Base-by-base conservation (phyloP, 768 basidiomycete genomes). In the Rubroboletus pulcherrimus region DNA sequence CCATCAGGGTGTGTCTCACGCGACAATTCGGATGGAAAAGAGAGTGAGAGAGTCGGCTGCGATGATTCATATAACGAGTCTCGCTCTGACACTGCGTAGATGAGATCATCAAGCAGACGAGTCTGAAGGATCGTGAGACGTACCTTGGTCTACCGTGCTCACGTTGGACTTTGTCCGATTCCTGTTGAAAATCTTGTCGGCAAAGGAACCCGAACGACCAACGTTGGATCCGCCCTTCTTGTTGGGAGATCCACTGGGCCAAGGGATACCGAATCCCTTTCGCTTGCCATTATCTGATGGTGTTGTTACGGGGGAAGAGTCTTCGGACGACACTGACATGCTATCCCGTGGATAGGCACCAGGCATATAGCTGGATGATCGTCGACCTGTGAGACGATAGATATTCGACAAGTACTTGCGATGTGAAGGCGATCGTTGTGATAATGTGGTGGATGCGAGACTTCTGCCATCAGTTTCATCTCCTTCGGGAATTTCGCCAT, bases 321-420 rank as follows among this genome's bases (percentile, higher is more conserved):
- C 86, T 59, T 89, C 87, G 7, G 84, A 86, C 0, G 86, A 88
- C 52, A 84, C 71, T 26, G 84, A 86, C 50, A 81, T 73, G 63
- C 87, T 90, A 35, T 81, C 72, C 15, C 88, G 78, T 24, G 79
- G 75, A 51, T 79, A 77, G 2, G 75, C 58, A 9, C 70, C 74
- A 33, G 77, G 73, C 57, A 75, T 66, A 53, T 76, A 60, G 21
- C 75, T 68, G 9, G 75, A 73, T 5, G 79, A 71, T 31, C 74
- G 69, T 45, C 70, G 70, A 35, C 61, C 5, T 7, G 78, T 78
- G 48, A 80, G 73, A 41, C 79, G 73, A 46, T 78, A 74, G 50
- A 85, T 77, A 35, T 75, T 74, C 5, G 78, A 67, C 42, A 86
- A 77, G 52, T 83, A 78, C 7, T 77, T 76, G 19, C 61, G 66